These are phyloP conservation scores for Kluyveromyces starmeri DNA, from an alignment of 805 yeast genomes.

Conservation along the genomic window DNA sequence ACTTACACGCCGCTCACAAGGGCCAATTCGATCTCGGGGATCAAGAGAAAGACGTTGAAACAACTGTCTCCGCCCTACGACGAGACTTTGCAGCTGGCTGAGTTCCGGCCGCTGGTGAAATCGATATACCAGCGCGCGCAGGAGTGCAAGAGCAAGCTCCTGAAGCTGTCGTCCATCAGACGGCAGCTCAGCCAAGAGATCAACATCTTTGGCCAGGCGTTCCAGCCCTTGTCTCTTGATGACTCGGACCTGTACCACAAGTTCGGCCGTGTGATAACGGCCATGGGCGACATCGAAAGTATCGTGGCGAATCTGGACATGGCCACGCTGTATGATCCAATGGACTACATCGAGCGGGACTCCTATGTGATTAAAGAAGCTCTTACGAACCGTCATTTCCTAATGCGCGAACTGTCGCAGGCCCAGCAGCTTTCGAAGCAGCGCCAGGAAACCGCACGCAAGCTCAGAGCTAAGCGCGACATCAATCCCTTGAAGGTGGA, in stretches of 20 bases:
- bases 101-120: slow-evolving; percentile 81
- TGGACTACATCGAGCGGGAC: slow-evolving; percentile 57
- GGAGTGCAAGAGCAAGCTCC: slow-evolving; percentile 46
- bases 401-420: slow-evolving; percentile 79
- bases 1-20: slow-evolving; percentile 42
- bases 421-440: slow-evolving; percentile 68
- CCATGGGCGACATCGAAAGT: slow-evolving; percentile 70
- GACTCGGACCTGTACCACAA: slow-evolving; percentile 57
- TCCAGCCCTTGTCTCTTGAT: slow-evolving; percentile 22
- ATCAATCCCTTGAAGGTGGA: slow-evolving; percentile 85
- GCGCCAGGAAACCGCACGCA: slow-evolving; percentile 62
- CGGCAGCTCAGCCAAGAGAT: slow-evolving; percentile 46
- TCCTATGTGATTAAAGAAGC: slow-evolving; percentile 87
- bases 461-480: slow-evolving; percentile 60
- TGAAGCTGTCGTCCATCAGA: slow-evolving; percentile 40
- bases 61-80: slow-evolving; percentile 91
- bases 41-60: slow-evolving; percentile 81
- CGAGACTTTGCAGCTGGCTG: slow-evolving; percentile 69
- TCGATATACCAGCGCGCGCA: slow-evolving; percentile 53
- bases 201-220: slow-evolving; percentile 39
- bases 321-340: slow-evolving; percentile 70
- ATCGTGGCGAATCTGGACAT: slow-evolving; percentile 61
- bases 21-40: slow-evolving; percentile 68
- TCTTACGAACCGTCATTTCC: slow-evolving; percentile 79
- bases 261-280: slow-evolving; percentile 56